Percentiles rank a stretch among this genome's conserved stretches.
Evolutionary conservation across 2,329 filamentous ascomycete species (phyloP).

Genomic region (Cryphonectria carpinicola): DNA sequence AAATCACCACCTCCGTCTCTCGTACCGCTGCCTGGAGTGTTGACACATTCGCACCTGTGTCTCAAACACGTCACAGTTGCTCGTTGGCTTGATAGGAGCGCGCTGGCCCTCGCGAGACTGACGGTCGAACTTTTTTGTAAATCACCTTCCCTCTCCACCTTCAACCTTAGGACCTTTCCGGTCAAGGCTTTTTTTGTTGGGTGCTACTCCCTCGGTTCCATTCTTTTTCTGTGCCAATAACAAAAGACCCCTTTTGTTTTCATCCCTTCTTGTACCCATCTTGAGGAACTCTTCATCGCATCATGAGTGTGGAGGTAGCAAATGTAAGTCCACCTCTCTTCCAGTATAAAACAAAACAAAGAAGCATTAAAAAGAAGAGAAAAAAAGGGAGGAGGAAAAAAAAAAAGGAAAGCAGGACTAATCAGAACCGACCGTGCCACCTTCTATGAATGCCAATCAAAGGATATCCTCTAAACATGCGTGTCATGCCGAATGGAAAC

Average conservation of each 20-base stretch:
- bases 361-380: constrained; percentile 20
- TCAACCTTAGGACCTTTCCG: constrained; percentile 15
- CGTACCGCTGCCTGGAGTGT: neutral
- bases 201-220: constrained; percentile 10
- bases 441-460: constrained; percentile 30
- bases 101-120: neutral
- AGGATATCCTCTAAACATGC: constrained; percentile 28
- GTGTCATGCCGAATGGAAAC: constrained; percentile 26
- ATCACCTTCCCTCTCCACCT: constrained; percentile 31
- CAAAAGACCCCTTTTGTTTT: constrained; percentile 21
- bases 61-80: neutral
- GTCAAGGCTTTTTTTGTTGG: neutral
- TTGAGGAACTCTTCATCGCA: constrained; percentile 25
- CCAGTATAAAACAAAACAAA: constrained; percentile 16
- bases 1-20: constrained; percentile 1
- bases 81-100: neutral
- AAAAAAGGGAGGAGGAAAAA: constrained; percentile 14
- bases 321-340: constrained; percentile 26
- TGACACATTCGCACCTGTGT: neutral
- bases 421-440: constrained; percentile 19
- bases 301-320: constrained; percentile 24
- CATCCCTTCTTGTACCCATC: constrained; percentile 25
- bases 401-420: constrained; percentile 15
- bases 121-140: neutral
- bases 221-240: constrained; percentile 25